These are phyloP conservation scores for Antrodiella citrinella DNA, from an alignment of 768 basidiomycete genomes.

Conservation along the genomic window DNA sequence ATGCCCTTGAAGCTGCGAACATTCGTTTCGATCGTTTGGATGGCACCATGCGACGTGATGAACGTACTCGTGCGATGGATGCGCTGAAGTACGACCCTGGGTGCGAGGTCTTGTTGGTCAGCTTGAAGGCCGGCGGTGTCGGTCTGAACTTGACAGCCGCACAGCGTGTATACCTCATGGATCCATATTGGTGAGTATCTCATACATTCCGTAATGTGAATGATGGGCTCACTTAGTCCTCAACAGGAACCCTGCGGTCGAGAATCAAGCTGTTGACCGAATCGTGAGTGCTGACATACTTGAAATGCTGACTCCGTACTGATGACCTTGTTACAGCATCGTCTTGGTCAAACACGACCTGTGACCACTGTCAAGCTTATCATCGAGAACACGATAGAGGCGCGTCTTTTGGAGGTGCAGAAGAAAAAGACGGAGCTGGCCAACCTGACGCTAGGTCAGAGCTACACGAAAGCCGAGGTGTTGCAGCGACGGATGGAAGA, in stretches of 20 bases:
- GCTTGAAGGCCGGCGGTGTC: constrained; percentile 94
- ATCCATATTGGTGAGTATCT: constrained; percentile 78
- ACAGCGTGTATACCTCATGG: constrained; percentile 90
- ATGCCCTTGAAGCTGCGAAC: constrained; percentile 71
- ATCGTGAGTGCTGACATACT: constrained; percentile 52
- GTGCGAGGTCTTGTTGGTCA: constrained; percentile 92
- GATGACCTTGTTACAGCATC: constrained; percentile 51
- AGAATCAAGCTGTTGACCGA: constrained; percentile 96
- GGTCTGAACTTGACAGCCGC: constrained; percentile 94
- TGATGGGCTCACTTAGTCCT: too few species aligned
- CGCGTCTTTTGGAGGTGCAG: constrained; percentile 86
- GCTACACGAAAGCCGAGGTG: constrained; percentile 82
- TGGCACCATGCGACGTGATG: constrained; percentile 97
- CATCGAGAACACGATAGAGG: constrained; percentile 92
- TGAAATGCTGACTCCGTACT: background rate
- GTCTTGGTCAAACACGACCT: constrained; percentile 87
- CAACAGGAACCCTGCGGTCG: constrained; percentile 93
- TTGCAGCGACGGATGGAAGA: constrained; percentile 85
- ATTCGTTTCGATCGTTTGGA: constrained; percentile 92
- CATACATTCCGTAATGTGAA: constrained; percentile 5
- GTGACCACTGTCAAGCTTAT: constrained; percentile 91
- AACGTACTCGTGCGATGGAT: constrained; percentile 87
- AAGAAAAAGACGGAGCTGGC: constrained; percentile 91
- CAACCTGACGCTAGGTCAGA: constrained; percentile 86
- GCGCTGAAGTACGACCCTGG: constrained; percentile 81